Base-by-base conservation (phyloP, 1,139 yeast species). In the Sugiyamaella castrensis region DNA sequence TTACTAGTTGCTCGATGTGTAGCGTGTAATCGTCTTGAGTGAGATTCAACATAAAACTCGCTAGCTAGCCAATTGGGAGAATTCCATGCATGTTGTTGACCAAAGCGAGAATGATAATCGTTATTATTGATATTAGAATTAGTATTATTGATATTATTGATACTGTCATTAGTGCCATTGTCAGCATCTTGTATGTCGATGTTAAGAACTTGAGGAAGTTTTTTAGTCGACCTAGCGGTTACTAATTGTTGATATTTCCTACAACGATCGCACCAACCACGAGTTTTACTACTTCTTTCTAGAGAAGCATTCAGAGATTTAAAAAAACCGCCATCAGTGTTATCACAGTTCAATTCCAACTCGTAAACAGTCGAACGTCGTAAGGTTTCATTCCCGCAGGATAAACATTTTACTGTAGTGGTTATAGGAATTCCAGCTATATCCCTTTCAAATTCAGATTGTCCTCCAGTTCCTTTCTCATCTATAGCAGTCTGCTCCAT, bases 191-290 rank as follows among this genome's bases (percentile, higher is more conserved):
- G 27, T n/a, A 48, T 52, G 42, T 48, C 84, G 40, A 89, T 68
- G 7, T 84, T 77, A 35, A 89, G 66, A 8, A 88, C 72, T 1
- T 84, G 80, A 0, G 96, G 94, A 12, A 87, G 69, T 42, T 73
- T 73, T 19, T 71, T 70, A 2, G 80, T 76, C 0, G 73, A 68
- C 43, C 52, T 47, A 31, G 53, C 36, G 1, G 56, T 50, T 9
- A 55, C 51, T 42, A 84, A 70, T 7, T 71, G 65, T 56, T 84
- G 91, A 42, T 68, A 69, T 42, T 68, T 68, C 3, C 71, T 66
- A 54, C 84, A 79, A 27, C 64, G 64, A 9, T 73, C 76, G 59
- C 84, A 80, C 61, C 76, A 69, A 3, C 78, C 75, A n/a, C 75
- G 68, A 27, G 75, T 71, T 46, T 77, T 79, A 28, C 56, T 53